Evolutionary conservation across 169 alveolate genomes (phyloP), one percentile per base, ranked within the genome.

Genomic region (Cryptosporidium viatorum): DNA sequence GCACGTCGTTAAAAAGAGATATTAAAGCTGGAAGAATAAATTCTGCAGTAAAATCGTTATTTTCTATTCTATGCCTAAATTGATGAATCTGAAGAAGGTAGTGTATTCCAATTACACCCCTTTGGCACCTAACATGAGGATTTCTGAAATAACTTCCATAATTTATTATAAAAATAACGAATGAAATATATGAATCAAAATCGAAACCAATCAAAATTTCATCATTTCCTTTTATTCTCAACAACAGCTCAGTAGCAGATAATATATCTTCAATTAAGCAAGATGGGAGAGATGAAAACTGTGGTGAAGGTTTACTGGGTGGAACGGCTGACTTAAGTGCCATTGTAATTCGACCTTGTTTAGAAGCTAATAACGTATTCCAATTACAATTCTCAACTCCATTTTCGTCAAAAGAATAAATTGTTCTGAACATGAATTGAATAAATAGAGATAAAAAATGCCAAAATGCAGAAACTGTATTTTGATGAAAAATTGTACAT

Each of bases 101-200:
- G 87, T 48, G 92, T 75, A 35, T 94, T 91, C 69, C 95, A 93
- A n/a, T 92, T 14, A 59, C 93, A 39, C 85, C 91, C 91, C 92
- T 93, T 84, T 95, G 97, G 84, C 97, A 95, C 48, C 96, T 94
- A 39, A 93, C 71, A 58, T 96, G 97, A 5, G 95, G 93, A 70
- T 95, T 95, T 67, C 93, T 94, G 74, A 95, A 93, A 73, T 87
- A 91, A 51, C 84, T 62, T 29, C 95, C 94, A 29, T 93, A 85
- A 65, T 87, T 91, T 96, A 95, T 95, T 35, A 95, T 91, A 48
- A 92, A 93, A 21, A 95, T 91, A 65, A 95, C 89, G 26, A 93
- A 74, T 2, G 98, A 92, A 39, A 94, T 84, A 60, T 95, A 86
- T 18, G 95, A 92, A 71, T 95, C 98, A 55, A 94, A 85, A 73